A percentile compares a stretch with the other conserved stretches of the same genome.
These are phyloP conservation scores for Nidula microcarpa DNA, from an alignment of 768 basidiomycete genomes.

Conservation along the genomic window DNA sequence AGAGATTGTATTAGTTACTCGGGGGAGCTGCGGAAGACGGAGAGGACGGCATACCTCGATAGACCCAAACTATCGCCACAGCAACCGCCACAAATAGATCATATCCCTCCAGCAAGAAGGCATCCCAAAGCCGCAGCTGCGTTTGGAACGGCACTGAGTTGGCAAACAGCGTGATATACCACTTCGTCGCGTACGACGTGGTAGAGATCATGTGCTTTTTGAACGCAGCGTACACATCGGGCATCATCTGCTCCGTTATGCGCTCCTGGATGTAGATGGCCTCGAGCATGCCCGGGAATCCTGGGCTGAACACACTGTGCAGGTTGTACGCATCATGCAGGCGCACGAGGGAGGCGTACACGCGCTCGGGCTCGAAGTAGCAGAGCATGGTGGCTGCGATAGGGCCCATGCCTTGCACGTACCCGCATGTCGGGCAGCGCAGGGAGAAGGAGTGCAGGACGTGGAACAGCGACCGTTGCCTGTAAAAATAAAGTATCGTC, in stretches of 20 bases:
- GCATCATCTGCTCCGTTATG: constrained; percentile 84
- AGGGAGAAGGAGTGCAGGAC: constrained; percentile 91
- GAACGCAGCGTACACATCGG: constrained; percentile 83
- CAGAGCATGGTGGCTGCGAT: constrained; percentile 92
- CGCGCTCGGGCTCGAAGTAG: constrained; percentile 89
- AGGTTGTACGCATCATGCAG: constrained; percentile 86
- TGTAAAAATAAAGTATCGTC: constrained; percentile 19
- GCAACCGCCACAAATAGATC: constrained; percentile 87
- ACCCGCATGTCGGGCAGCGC: constrained; percentile 82
- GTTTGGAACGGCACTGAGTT: constrained; percentile 96
- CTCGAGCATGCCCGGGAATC: constrained; percentile 94
- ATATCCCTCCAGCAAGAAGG: constrained; percentile 83
- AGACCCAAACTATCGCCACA: constrained; percentile 87
- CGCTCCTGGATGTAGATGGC: constrained; percentile 96
- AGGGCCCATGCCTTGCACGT: constrained; percentile 99
- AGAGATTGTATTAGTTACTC: background rate
- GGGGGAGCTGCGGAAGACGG: background rate
- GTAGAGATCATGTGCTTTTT: constrained; percentile 88
- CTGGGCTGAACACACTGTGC: constrained; percentile 87
- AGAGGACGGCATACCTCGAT: constrained; percentile 57
- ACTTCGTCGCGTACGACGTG: constrained; percentile 95
- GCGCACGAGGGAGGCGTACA: constrained; percentile 80
- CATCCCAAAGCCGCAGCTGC: constrained; percentile 94
- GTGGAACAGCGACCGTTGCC: constrained; percentile 93
- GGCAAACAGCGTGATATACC: constrained; percentile 98